Percentiles rank a stretch among this genome's conserved stretches.
Conservation (phyloP, 148 eudicot genomes). For the Rhododendron ferrugineum region DNA sequence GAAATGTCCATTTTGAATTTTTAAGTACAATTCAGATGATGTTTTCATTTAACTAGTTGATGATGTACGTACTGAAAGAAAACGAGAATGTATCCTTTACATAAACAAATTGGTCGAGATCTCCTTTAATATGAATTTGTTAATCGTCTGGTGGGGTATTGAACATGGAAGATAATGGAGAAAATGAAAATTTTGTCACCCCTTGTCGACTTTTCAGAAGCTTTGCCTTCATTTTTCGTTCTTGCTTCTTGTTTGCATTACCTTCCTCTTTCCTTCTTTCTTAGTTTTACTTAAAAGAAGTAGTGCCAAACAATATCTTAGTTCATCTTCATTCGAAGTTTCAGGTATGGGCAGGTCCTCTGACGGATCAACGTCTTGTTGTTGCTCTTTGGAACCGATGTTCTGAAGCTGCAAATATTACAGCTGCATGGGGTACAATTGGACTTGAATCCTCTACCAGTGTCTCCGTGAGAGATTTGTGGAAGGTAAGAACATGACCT, state of each 20-base stretch:
- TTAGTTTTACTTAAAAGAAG: not conserved
- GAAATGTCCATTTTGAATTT: not conserved
- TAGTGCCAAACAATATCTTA: not conserved
- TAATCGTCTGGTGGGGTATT: not conserved
- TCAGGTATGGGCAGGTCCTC: slow-evolving; percentile 96
- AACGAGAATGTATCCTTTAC: too few relatives aligned
- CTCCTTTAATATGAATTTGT: not conserved
- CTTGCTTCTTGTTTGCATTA: not conserved
- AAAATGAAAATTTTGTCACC: too few relatives aligned
- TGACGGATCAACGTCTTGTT: slow-evolving; percentile 52
- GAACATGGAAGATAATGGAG: not conserved
- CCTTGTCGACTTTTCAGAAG: not conserved
- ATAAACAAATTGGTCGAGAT: not conserved
- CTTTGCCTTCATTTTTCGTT: not conserved
- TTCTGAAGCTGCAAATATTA: slow-evolving; percentile 45
- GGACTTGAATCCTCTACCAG: slow-evolving; percentile 63
- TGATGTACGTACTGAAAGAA: not conserved
- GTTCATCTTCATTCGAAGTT: not conserved
- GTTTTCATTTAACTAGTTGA: not conserved
- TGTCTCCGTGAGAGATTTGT: slow-evolving; percentile 73
- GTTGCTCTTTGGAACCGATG: slow-evolving; percentile 88
- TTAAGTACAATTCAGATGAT: not conserved
- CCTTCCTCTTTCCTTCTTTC: not conserved
- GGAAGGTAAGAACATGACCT: slow-evolving; percentile 55
- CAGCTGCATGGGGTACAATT: slow-evolving; percentile 60